Evolutionary conservation across 129 eudicot genomes (phyloP).

Genomic region (Centella asiatica): DNA sequence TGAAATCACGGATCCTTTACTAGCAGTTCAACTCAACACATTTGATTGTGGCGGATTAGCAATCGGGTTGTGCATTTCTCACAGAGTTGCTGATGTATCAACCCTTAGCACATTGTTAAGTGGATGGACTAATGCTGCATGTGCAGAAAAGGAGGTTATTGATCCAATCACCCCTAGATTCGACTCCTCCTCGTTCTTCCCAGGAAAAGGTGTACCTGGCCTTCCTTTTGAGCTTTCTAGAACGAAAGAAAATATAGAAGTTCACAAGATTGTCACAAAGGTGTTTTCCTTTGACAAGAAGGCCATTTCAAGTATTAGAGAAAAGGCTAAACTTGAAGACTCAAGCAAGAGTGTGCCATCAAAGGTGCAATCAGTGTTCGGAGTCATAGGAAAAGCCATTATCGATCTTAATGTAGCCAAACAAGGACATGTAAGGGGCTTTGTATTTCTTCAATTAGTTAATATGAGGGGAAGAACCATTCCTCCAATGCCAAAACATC

Average conservation of each 20-base stretch:
- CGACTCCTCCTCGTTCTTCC: neutral
- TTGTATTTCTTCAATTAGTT: neutral
- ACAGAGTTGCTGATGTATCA: slow-evolving; percentile 14
- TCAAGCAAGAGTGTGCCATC: neutral
- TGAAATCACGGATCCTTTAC: slow-evolving; percentile 6
- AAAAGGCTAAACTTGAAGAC: neutral
- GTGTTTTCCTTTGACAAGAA: neutral
- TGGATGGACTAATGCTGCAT: slow-evolving; percentile 3
- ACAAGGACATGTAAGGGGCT: slow-evolving; percentile 1
- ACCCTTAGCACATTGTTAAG: neutral
- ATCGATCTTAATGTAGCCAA: slow-evolving; percentile 3
- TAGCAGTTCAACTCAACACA: slow-evolving; percentile 5
- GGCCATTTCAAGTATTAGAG: neutral
- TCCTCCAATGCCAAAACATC: neutral
- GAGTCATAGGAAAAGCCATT: slow-evolving; percentile 9
- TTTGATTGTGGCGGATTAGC: slow-evolving; percentile 17
- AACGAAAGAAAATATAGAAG: neutral
- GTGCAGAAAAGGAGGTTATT: neutral
- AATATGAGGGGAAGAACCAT: slow-evolving; percentile 4
- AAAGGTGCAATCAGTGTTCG: slow-evolving; percentile 5
- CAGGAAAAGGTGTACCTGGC: neutral
- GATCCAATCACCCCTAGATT: neutral
- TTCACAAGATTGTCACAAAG: neutral
- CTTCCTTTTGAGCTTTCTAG: neutral
- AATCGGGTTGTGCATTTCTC: slow-evolving; percentile 8